Percentiles rank a stretch among this genome's conserved stretches.
phyloP scores from a whole-genome alignment of 1,284 basidiomycete genomes.

The Coniferiporia weirii region DNA sequence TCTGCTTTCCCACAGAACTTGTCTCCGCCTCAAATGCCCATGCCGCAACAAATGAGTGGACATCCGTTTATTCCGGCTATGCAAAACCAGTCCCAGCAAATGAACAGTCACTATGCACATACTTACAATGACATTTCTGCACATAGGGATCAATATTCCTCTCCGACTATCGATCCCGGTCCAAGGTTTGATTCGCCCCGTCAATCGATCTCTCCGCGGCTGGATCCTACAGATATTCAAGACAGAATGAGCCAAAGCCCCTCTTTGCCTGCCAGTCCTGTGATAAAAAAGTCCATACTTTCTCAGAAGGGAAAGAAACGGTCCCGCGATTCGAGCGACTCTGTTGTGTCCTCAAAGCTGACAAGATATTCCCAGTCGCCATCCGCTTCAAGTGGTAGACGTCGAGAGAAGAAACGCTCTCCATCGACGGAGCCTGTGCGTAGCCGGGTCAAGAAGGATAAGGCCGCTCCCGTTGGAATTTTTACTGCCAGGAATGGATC shows the following conservation, averaged over 20 bases:
- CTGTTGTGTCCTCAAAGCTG: background rate
- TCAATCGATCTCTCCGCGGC: background rate
- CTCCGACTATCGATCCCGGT: background rate
- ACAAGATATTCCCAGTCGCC: background rate
- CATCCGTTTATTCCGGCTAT: background rate
- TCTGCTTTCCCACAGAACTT: background rate
- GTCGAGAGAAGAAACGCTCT: background rate
- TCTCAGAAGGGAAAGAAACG: slow-evolving; percentile 10
- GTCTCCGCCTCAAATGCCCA: background rate
- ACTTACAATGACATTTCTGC: background rate
- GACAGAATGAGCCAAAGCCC: slow-evolving; percentile 6
- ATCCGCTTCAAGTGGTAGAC: background rate
- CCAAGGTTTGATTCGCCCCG: background rate
- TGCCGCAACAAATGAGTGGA: background rate
- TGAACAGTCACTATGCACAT: background rate
- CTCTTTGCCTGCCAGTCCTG: background rate
- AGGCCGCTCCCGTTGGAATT: background rate
- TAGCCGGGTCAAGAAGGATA: background rate
- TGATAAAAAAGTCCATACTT: background rate
- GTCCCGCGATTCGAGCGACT: background rate
- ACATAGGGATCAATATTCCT: background rate
- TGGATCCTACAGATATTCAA: background rate
- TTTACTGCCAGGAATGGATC: slow-evolving; percentile 9
- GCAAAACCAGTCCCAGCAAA: background rate
- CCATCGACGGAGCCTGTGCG: background rate